Evolutionary conservation across 768 basidiomycete genomes (phyloP).

Genomic region (Lactifluus piperatus): DNA sequence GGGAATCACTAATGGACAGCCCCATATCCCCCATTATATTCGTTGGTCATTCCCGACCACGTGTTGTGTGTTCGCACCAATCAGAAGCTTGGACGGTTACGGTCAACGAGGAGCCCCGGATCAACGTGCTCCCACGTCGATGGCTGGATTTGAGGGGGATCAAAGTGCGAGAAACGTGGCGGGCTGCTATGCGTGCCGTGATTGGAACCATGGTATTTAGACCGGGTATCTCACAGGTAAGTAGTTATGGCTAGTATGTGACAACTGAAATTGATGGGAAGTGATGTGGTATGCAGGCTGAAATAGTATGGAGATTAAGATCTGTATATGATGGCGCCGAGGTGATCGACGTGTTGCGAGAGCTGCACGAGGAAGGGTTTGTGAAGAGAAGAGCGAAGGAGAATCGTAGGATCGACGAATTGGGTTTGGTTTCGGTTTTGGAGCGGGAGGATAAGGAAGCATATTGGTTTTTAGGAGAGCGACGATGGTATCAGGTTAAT

Average conservation of each 20-base stretch:
- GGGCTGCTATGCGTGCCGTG: constrained; percentile 61
- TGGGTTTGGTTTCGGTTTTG: constrained; percentile 31
- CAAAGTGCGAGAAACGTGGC: constrained; percentile 57
- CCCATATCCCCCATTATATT: constrained; percentile 53
- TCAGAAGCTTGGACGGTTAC: constrained; percentile 48
- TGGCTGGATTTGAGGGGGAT: constrained; percentile 70
- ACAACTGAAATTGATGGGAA: not conserved
- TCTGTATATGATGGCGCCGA: constrained; percentile 72
- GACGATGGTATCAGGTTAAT: constrained; percentile 56
- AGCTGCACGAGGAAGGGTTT: constrained; percentile 45
- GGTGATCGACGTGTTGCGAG: constrained; percentile 49
- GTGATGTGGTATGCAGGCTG: constrained; percentile 36
- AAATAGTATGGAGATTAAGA: constrained; percentile 63
- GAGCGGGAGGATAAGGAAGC: constrained; percentile 43
- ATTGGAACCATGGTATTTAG: constrained; percentile 56
- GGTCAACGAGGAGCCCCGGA: constrained; percentile 37
- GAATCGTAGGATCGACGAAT: constrained; percentile 11
- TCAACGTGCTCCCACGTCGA: constrained; percentile 53
- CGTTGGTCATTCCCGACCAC: constrained; percentile 50
- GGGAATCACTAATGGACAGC: constrained; percentile 37
- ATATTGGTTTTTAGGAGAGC: constrained; percentile 50
- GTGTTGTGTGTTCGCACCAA: constrained; percentile 48
- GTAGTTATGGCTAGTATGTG: constrained; percentile 12
- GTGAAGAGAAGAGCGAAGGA: constrained; percentile 30
- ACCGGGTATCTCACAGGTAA: constrained; percentile 68